Conservation (phyloP, 805 yeast genomes). For the Pichia occidentalis region DNA sequence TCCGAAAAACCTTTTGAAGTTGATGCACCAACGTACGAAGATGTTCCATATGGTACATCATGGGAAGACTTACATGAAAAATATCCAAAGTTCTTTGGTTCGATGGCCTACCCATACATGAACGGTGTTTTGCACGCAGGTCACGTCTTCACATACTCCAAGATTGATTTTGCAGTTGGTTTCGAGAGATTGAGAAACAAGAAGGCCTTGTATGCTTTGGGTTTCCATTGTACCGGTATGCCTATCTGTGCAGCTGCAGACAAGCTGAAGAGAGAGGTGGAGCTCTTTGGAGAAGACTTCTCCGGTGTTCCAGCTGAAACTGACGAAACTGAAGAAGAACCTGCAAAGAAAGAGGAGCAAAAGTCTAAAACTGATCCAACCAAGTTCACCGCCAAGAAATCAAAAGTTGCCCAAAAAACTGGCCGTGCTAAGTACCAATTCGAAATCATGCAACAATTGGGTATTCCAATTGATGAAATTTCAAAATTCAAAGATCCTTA, state of each 20-base stretch:
- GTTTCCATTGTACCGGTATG: slow-evolving; percentile 99
- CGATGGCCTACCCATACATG: slow-evolving; percentile 99
- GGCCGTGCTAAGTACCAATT: slow-evolving; percentile 93
- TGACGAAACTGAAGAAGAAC: slow-evolving; percentile 40
- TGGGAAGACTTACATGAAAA: slow-evolving; percentile 67
- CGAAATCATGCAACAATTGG: slow-evolving; percentile 93
- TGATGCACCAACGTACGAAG: slow-evolving; percentile 77
- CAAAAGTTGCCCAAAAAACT: slow-evolving; percentile 89
- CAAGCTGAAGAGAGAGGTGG: slow-evolving; percentile 87
- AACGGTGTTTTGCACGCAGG: slow-evolving; percentile 98
- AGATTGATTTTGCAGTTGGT: slow-evolving; percentile 87
- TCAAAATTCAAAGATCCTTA: slow-evolving; percentile 85
- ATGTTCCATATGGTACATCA: slow-evolving; percentile 45
- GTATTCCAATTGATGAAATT: slow-evolving; percentile 78
- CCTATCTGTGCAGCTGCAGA: slow-evolving; percentile 96
- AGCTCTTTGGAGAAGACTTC: slow-evolving; percentile 80
- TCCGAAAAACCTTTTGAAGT: slow-evolving; percentile 81
- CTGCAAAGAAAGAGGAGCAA: slow-evolving; percentile 21
- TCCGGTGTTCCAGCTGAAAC: slow-evolving; percentile 56
- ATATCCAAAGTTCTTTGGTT: slow-evolving; percentile 81
- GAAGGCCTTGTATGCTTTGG: slow-evolving; percentile 88
- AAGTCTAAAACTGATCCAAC: slow-evolving; percentile 57
- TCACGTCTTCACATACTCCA: slow-evolving; percentile 90
- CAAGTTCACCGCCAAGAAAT: slow-evolving; percentile 86
- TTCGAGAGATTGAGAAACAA: slow-evolving; percentile 93